A percentile compares a stretch with the other conserved stretches of the same genome.
Evolutionary conservation across 257 asterid species (phyloP).

Genomic region (Coffea eugenioides): DNA sequence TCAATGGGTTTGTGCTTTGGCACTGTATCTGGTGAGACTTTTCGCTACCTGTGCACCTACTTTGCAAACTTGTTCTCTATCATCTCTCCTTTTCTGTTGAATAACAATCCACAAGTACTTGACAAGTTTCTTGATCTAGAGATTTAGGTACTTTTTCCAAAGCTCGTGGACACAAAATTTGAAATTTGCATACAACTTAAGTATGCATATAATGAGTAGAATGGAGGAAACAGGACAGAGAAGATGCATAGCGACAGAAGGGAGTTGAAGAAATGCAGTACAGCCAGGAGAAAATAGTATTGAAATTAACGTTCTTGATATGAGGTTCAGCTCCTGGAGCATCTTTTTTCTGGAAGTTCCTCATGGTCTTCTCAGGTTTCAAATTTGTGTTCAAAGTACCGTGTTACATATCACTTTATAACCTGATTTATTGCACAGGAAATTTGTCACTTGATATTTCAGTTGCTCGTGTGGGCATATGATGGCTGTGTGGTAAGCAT

Average conservation of each 20-base stretch:
- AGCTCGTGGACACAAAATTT: neutral
- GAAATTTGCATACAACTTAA: neutral
- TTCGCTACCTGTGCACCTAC: too few relatives aligned
- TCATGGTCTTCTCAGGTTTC: neutral
- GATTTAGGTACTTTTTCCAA: neutral
- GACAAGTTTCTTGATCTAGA: neutral
- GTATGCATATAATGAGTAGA: neutral
- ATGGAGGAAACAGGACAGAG: neutral
- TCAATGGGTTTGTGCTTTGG: neutral
- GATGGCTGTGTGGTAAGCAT: neutral
- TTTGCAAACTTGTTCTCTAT: neutral
- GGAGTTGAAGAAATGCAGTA: neutral
- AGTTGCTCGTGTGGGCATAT: neutral
- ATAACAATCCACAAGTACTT: neutral
- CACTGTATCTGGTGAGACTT: neutral
- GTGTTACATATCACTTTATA: too few relatives aligned
- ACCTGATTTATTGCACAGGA: neutral
- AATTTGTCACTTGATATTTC: neutral
- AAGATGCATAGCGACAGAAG: neutral
- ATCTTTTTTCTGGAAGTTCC: neutral
- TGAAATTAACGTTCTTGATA: neutral
- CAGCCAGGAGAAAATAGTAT: neutral
- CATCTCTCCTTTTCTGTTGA: neutral
- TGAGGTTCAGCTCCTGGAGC: neutral
- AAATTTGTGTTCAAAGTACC: neutral